Evolutionary conservation across 116 monocot species (phyloP).

Genomic region (Iris pallida): DNA sequence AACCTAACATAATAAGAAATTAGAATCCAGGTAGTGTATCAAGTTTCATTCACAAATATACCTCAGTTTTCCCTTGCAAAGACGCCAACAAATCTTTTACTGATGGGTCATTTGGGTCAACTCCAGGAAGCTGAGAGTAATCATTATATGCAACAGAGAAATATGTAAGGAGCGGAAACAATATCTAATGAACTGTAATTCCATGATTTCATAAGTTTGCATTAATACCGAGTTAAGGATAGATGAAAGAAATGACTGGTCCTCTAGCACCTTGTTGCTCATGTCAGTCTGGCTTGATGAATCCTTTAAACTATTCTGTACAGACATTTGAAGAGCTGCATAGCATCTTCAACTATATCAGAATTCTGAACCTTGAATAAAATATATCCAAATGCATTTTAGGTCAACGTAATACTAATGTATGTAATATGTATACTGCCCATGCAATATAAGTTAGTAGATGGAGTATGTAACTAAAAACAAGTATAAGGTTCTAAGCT

Average conservation of each 20-base stretch:
- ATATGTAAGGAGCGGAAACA: too few relatives aligned
- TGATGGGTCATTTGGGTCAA: conserved; percentile 87
- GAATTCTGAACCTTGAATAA: neutral
- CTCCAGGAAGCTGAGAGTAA: conserved; percentile 71
- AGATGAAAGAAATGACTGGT: conserved; percentile 88
- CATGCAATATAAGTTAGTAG: too few relatives aligned
- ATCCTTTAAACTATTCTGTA: conserved; percentile 41
- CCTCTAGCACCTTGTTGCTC: conserved; percentile 74
- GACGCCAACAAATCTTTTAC: conserved; percentile 78
- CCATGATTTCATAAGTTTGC: too few relatives aligned
- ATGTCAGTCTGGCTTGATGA: conserved; percentile 41
- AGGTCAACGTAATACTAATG: too few relatives aligned
- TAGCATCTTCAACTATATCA: conserved; percentile 5
- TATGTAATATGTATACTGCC: too few relatives aligned
- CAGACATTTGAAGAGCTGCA: conserved; percentile 92
- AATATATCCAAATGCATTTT: neutral
- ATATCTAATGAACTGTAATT: too few relatives aligned
- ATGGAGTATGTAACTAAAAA: too few relatives aligned
- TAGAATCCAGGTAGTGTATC: too few relatives aligned
- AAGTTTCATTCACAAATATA: conserved; percentile 8
- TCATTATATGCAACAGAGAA: neutral
- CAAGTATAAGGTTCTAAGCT: too few relatives aligned
- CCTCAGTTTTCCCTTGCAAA: conserved; percentile 67
- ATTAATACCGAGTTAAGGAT: conserved; percentile 74
- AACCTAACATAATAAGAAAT: too few relatives aligned